Evolutionary conservation across 345 rosid genomes (phyloP).

Genomic region (Trapa incisa): DNA sequence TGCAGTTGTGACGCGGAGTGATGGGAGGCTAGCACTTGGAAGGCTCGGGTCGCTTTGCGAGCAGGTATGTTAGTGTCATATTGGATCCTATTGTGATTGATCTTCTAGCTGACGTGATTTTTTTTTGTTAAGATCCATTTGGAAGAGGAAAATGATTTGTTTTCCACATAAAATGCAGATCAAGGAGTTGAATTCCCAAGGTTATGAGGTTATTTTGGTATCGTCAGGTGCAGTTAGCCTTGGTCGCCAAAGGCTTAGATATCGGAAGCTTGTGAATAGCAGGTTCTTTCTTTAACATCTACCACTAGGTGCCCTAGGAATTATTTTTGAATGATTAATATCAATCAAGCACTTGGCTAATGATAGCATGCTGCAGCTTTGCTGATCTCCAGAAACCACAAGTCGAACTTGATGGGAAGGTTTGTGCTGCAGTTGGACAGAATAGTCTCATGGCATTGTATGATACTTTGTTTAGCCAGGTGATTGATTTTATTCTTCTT

Average conservation of each 20-base stretch:
- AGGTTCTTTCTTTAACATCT: slow-evolving; percentile 30
- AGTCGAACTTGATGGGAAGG: slow-evolving; percentile 86
- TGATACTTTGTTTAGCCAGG: slow-evolving; percentile 83
- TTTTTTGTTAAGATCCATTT: neutral
- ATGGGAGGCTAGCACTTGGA: slow-evolving; percentile 93
- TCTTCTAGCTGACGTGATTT: neutral
- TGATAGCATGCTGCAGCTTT: slow-evolving; percentile 33
- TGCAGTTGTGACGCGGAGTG: slow-evolving; percentile 85
- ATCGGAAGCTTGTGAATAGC: slow-evolving; percentile 80
- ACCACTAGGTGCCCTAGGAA: neutral
- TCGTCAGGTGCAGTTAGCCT: slow-evolving; percentile 95
- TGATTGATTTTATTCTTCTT: slow-evolving; percentile 6
- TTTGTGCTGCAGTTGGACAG: slow-evolving; percentile 99
- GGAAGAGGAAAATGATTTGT: neutral
- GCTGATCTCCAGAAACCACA: slow-evolving; percentile 98
- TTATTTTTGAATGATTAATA: neutral
- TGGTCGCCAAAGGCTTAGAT: slow-evolving; percentile 92
- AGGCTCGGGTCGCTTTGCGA: slow-evolving; percentile 89
- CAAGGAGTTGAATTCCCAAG: slow-evolving; percentile 72
- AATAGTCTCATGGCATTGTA: slow-evolving; percentile 91
- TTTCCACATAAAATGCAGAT: slow-evolving; percentile 15
- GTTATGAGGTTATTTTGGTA: slow-evolving; percentile 81
- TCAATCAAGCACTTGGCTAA: neutral
- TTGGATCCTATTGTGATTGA: slow-evolving; percentile 6
- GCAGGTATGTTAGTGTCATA: slow-evolving; percentile 35